Base-by-base conservation (phyloP, 1,139 yeast genomes). In the Eremothecium sinecaudum region DNA sequence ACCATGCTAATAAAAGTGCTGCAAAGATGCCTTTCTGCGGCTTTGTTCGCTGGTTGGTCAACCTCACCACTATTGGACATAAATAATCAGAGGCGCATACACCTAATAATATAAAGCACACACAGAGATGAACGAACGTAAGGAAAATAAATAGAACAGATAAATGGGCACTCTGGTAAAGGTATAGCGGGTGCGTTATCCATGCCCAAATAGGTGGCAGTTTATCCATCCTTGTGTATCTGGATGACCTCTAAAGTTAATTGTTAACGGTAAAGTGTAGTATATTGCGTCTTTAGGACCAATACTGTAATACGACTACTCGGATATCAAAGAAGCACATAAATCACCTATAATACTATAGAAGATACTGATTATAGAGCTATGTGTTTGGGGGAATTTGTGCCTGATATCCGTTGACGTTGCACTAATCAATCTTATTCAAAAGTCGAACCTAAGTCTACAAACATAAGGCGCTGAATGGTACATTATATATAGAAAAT, bases 1-100 rank as follows among this genome's bases (percentile, higher is more conserved):
- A 97, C 53, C 90, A 69, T 0, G 98, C 94, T 38, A 90, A 63
- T 30, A 86, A 59, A n/a, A 57, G 47, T 2, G 60, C 58, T 40
- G 54, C 46, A 13, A 56, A 28, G 2, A 50, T 42, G 6, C 57
- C 56, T 2, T 26, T 32, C 22, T 21, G 28, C 16, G 36, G 18
- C 11, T 21, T 29, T 13, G 52, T 37, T 7, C 41, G 34, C 20
- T 39, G 45, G 18, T 49, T 53, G 5, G 58, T 41, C 10, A 55
- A 34, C 19, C 39, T 38, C 9, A 58, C 55, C 8, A 55, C 59
- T 34, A 50, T 52, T 5, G 58, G 56, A 32, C 60, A 55, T 8
- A 55, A 36, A 33, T 52, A 53, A 31, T 55, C 60, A 2, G 59
- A 53, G 2, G 60, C 58, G 37, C 56, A 50, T 29, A 54, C 43